Conservation (phyloP, 495 filamentous ascomycete genomes). For the Aspergillus biplanus region DNA sequence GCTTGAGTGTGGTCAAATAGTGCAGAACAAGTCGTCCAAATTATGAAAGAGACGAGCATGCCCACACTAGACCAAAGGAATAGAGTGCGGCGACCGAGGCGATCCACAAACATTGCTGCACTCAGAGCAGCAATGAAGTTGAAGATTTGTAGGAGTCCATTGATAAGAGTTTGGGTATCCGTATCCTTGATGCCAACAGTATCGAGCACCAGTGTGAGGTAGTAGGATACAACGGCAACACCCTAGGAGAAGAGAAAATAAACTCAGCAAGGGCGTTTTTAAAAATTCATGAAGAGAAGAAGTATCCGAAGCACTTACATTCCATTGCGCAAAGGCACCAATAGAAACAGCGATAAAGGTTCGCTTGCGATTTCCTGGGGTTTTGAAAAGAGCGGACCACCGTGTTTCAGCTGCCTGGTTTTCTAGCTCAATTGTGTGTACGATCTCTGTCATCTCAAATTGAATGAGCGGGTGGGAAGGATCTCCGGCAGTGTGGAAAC, state of each 20-base stretch:
- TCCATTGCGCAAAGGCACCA: too few relatives aligned
- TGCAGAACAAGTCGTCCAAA: slow-evolving; percentile 58
- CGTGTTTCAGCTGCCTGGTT: slow-evolving; percentile 31
- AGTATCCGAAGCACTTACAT: too few relatives aligned
- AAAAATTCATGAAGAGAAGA: too few relatives aligned
- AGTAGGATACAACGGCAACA: slow-evolving; percentile 66
- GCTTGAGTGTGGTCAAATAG: slow-evolving; percentile 51
- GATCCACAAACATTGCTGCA: slow-evolving; percentile 59
- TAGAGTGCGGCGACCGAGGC: slow-evolving; percentile 57
- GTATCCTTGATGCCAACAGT: slow-evolving; percentile 37
- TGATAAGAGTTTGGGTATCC: slow-evolving; percentile 34
- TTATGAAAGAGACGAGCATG: slow-evolving; percentile 60
- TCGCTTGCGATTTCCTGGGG: slow-evolving; percentile 69
- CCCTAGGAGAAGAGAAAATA: slow-evolving; percentile 56
- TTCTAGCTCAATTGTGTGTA: slow-evolving; percentile 32
- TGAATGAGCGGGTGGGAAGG: slow-evolving; percentile 23
- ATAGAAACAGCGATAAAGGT: too few relatives aligned
- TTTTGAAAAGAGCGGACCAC: slow-evolving; percentile 61
- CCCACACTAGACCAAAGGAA: slow-evolving; percentile 58
- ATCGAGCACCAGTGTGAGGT: slow-evolving; percentile 40
- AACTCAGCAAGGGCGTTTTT: slow-evolving; percentile 31
- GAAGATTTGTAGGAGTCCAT: slow-evolving; percentile 30
- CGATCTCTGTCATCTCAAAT: slow-evolving; percentile 37
- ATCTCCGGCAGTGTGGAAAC: slow-evolving; percentile 36
- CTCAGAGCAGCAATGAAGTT: slow-evolving; percentile 53